Base-by-base conservation (phyloP, 805 yeast genomes). In the Wickerhamiella domercqiae region DNA sequence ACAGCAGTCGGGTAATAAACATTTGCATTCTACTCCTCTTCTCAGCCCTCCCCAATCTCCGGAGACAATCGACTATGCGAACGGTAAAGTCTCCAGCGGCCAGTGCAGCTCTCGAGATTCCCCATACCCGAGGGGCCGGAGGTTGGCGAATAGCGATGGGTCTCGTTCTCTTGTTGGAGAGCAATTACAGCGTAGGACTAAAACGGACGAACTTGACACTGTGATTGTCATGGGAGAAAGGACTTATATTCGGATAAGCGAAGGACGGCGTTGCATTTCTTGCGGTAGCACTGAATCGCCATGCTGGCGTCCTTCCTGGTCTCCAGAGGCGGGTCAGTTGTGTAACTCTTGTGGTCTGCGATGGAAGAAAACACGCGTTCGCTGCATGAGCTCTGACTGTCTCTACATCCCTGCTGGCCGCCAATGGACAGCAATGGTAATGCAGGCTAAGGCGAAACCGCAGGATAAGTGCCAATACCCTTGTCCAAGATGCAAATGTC, bases 231-330 rank as follows among this genome's bases (percentile, higher is more conserved):
- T 9, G 21, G 21, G 21, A 13, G 33, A 17, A n/a, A 14, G 33
- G 21, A 13, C 6, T 21, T 21, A 14, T 17, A 30, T 30, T n/a
- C 30, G 17, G 11, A 16, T 18, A 15, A 30, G 9, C n/a, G 18
- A 20, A 14, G 32, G 20, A 15, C 28, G 36, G 16, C 33, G 40
- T 16, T 87, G 98, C 54, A 75, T 87, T 21, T 82, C 95, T 4
- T 87, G 98, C 60, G 83, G 84, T 5, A 73, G 90, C 1, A 78
- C 75, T 39, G 90, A 80, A 48, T 80, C 93, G 4, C 98, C 98
- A 3, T 87, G 98, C 59, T 87, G 98, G 98, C 71, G 98, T 54
- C 98, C 98, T 1, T 78, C 93, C 4, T 87, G 98, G 98, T 75
- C 87, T 3, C 66, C 74, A 20, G 65, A 75, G 46, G 83, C 79